Evolutionary conservation across 2,329 filamentous ascomycete genomes (phyloP).

Genomic region (Cytospora chrysosperma): DNA sequence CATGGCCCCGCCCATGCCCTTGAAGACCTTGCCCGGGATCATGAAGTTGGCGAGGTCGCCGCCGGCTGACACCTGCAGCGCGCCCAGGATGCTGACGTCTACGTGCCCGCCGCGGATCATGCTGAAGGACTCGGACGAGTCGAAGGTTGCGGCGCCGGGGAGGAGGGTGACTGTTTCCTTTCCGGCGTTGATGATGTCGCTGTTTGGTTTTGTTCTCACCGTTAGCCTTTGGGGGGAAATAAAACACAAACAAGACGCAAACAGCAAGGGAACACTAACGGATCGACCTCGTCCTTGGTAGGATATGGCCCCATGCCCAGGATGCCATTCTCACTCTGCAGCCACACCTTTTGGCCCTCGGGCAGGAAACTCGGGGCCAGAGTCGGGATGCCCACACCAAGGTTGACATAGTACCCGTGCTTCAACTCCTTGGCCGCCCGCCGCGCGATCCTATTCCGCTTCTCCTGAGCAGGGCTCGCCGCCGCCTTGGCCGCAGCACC

Average conservation of each 20-base stretch:
- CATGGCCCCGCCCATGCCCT: conserved; percentile 83
- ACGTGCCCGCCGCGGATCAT: conserved; percentile 88
- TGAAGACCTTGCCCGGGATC: conserved; percentile 84
- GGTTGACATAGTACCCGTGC: conserved; percentile 76
- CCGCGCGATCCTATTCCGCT: conserved; percentile 70
- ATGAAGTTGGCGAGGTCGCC: conserved; percentile 88
- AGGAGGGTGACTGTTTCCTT: conserved; percentile 84
- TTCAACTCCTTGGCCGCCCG: conserved; percentile 79
- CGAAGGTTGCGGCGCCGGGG: conserved; percentile 74
- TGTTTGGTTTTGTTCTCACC: conserved; percentile 23
- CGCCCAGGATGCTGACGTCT: conserved; percentile 79
- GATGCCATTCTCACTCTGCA: conserved; percentile 85
- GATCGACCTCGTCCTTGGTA: conserved; percentile 67
- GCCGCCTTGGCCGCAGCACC: conserved; percentile 34
- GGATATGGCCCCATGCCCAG: conserved; percentile 82
- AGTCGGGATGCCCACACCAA: conserved; percentile 79
- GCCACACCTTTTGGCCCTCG: conserved; percentile 68
- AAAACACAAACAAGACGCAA: not conserved
- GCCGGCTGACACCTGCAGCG: conserved; percentile 74
- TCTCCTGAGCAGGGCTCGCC: conserved; percentile 47
- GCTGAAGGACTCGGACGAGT: conserved; percentile 77
- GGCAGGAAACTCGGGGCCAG: conserved; percentile 77
- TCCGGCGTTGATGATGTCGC: conserved; percentile 79
- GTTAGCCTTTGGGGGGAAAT: not conserved
- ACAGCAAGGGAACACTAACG: conserved; percentile 43